Evolutionary conservation across 495 filamentous ascomycete genomes (phyloP).

Genomic region (Penicillium bovifimosum): DNA sequence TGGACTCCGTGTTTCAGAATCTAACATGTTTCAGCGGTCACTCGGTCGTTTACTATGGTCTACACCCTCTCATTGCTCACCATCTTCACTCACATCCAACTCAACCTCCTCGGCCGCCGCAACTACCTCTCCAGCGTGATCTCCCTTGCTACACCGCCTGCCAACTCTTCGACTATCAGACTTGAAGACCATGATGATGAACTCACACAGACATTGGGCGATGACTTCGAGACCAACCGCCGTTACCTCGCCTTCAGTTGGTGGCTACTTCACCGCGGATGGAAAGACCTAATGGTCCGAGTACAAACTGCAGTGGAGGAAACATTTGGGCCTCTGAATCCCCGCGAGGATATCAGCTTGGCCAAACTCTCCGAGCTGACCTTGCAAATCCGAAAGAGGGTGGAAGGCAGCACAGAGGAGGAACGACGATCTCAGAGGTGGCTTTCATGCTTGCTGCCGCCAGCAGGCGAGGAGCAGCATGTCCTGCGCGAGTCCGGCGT

Average conservation of each 20-base stretch:
- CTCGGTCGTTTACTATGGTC: slow-evolving; percentile 81
- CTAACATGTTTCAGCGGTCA: slow-evolving; percentile 60
- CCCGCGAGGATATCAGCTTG: slow-evolving; percentile 80
- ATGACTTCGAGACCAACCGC: slow-evolving; percentile 90
- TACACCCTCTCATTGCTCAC: slow-evolving; percentile 87
- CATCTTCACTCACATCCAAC: slow-evolving; percentile 89
- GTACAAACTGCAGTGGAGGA: slow-evolving; percentile 78
- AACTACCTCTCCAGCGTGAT: slow-evolving; percentile 95
- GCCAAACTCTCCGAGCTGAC: slow-evolving; percentile 72
- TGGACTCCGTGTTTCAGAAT: not conserved
- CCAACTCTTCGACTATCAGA: slow-evolving; percentile 61
- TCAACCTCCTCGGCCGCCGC: slow-evolving; percentile 91
- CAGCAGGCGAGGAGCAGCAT: slow-evolving; percentile 65
- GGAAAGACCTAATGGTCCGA: slow-evolving; percentile 70
- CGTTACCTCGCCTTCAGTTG: slow-evolving; percentile 94
- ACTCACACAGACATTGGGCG: slow-evolving; percentile 71
- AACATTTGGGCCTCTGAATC: slow-evolving; percentile 76
- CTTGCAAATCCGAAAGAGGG: slow-evolving; percentile 67
- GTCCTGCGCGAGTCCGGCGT: slow-evolving; percentile 83
- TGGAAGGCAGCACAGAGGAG: slow-evolving; percentile 71
- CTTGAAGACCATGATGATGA: slow-evolving; percentile 88
- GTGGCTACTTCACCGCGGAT: slow-evolving; percentile 94
- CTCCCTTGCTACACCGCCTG: slow-evolving; percentile 64
- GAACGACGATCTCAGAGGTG: slow-evolving; percentile 61
- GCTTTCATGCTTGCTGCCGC: slow-evolving; percentile 81